A percentile compares a stretch with the other conserved stretches of the same genome.
These are phyloP conservation scores for Panaeolus papilionaceus DNA, from an alignment of 768 basidiomycete species.

Conservation along the genomic window DNA sequence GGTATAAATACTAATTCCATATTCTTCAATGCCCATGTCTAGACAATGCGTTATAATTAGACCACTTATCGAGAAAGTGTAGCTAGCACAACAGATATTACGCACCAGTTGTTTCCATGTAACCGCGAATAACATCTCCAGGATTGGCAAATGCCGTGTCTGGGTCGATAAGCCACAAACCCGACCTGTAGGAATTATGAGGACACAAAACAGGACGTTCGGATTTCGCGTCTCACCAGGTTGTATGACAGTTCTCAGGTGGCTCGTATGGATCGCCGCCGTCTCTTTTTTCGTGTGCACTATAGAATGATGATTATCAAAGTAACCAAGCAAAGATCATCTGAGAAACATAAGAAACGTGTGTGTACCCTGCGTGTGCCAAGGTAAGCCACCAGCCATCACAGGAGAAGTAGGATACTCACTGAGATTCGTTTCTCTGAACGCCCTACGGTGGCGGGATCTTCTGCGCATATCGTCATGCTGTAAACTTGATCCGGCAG, in stretches of 20 bases:
- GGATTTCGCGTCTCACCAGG: neutral
- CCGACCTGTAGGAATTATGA: neutral
- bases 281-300: neutral
- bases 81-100: neutral
- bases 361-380: too few species aligned
- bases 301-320: neutral
- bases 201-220: neutral
- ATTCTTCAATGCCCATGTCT: neutral
- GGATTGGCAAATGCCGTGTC: neutral
- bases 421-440: neutral
- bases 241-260: neutral
- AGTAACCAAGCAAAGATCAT: too few species aligned
- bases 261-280: constrained; percentile 1
- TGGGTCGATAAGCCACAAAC: neutral
- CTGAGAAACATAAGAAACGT: too few species aligned
- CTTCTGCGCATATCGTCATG: neutral
- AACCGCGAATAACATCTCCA: neutral
- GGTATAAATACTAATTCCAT: neutral
- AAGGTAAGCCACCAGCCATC: too few species aligned
- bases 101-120: neutral
- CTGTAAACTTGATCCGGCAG: neutral
- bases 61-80: neutral
- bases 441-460: neutral
- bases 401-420: neutral
- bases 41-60: neutral